Evolutionary conservation across 2,329 filamentous ascomycete genomes (phyloP).

Genomic region (Diaporthe velutina): DNA sequence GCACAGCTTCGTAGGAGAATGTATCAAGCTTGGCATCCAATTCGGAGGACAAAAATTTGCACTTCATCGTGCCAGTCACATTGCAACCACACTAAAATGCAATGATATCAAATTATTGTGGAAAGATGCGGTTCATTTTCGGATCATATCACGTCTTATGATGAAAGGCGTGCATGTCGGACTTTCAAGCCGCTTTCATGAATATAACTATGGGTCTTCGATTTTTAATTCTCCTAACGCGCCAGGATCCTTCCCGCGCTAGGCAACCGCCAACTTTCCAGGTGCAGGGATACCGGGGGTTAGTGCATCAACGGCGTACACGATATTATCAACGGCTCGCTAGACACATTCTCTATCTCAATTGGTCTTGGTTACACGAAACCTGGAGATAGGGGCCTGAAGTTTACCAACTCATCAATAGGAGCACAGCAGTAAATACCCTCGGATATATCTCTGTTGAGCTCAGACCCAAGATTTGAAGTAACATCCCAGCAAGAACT

Average conservation of each 20-base stretch:
- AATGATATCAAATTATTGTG: too few relatives aligned
- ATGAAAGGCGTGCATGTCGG: not conserved
- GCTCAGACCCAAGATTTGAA: too few relatives aligned
- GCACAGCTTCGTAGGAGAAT: too few relatives aligned
- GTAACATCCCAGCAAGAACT: not conserved
- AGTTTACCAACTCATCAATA: too few relatives aligned
- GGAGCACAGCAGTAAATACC: not conserved
- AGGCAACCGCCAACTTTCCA: constrained; percentile 17
- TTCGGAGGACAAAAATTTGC: not conserved
- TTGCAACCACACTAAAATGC: too few relatives aligned
- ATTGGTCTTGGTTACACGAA: too few relatives aligned
- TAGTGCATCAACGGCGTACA: not conserved
- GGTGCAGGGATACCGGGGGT: not conserved
- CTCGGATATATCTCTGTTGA: not conserved
- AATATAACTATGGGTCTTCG: not conserved
- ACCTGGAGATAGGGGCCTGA: too few relatives aligned
- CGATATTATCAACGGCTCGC: not conserved
- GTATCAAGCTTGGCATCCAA: not conserved
- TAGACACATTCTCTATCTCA: not conserved
- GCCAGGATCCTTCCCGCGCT: constrained; percentile 15
- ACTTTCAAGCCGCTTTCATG: not conserved
- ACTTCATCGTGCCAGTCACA: not conserved
- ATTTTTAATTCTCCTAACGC: constrained; percentile 18
- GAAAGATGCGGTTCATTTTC: accelerated
- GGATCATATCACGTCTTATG: not conserved